phyloP scores from a whole-genome alignment of 176 grass and related monocot species.

The Chloris gayana region DNA sequence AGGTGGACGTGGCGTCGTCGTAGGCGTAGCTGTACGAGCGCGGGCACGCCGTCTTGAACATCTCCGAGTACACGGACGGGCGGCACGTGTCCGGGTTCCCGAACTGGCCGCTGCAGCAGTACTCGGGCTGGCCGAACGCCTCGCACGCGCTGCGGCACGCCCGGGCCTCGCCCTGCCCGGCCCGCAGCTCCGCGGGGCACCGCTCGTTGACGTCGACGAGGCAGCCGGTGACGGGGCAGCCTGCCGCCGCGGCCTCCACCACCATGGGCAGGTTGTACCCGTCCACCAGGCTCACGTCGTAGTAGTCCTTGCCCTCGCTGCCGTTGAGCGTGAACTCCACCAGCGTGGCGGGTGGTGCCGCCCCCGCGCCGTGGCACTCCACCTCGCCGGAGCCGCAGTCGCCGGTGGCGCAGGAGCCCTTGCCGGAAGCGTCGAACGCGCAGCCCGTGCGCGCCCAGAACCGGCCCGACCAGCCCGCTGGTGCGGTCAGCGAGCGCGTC shows the following conservation, averaged over 20 bases:
- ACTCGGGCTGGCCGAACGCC: constrained; percentile 78
- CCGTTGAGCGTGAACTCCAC: constrained; percentile 80
- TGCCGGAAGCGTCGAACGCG: constrained; percentile 57
- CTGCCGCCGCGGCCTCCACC: constrained; percentile 50
- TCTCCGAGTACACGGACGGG: constrained; percentile 81
- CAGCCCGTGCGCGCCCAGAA: constrained; percentile 97
- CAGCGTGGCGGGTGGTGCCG: constrained; percentile 71
- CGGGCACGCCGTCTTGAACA: constrained; percentile 96
- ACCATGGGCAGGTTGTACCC: constrained; percentile 92
- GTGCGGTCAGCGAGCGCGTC: constrained; percentile 53
- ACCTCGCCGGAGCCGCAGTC: constrained; percentile 79
- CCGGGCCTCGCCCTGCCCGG: constrained; percentile 41
- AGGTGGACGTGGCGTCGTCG: constrained; percentile 92
- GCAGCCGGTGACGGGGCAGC: constrained; percentile 73
- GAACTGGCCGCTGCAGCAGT: constrained; percentile 88
- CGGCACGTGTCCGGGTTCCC: constrained; percentile 74
- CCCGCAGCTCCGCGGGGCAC: constrained; percentile 72
- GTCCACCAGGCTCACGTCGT: constrained; percentile 97
- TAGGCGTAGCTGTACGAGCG: constrained; percentile 95
- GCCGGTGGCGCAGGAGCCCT: constrained; percentile 72
- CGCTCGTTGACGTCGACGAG: constrained; percentile 65
- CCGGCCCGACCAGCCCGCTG: constrained; percentile 77
- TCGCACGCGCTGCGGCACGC: constrained; percentile 83
- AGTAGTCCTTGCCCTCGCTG: constrained; percentile 70
- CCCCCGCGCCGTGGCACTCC: constrained; percentile 73